Evolutionary conservation across 768 basidiomycete species (phyloP).

Genomic region (Hericium erinaceus): DNA sequence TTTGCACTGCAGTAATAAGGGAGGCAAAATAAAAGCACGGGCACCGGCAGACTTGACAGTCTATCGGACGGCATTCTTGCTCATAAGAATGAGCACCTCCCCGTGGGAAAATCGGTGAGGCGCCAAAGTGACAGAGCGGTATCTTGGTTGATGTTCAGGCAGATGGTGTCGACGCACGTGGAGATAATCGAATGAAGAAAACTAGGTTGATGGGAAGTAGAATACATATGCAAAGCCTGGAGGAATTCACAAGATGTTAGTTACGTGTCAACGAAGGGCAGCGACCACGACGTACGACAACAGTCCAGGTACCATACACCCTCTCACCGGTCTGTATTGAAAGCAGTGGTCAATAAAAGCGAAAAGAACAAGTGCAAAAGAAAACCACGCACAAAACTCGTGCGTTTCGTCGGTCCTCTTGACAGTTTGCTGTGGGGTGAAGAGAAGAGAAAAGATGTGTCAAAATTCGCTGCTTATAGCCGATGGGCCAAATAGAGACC

Average conservation of each 20-base stretch:
- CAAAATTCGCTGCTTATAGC: conserved; percentile 21
- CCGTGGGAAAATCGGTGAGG: conserved; percentile 51
- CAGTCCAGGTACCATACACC: conserved; percentile 27
- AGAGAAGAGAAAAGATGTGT: not conserved
- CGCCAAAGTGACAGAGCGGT: conserved; percentile 82
- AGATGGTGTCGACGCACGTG: not conserved
- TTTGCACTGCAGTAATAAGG: conserved; percentile 20
- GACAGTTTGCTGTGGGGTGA: conserved; percentile 73
- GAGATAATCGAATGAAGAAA: conserved; percentile 1
- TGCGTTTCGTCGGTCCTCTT: conserved; percentile 93
- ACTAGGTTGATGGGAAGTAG: conserved; percentile 24
- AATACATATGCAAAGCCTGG: conserved; percentile 24
- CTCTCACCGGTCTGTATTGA: conserved; percentile 8
- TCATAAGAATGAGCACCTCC: conserved; percentile 79
- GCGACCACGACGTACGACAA: conserved; percentile 13
- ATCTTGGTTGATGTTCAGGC: too few relatives aligned
- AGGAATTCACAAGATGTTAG: conserved; percentile 3
- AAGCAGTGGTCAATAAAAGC: not conserved
- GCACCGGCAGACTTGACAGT: not conserved
- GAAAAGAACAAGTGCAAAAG: not conserved
- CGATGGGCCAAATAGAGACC: conserved; percentile 32
- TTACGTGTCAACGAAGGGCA: conserved; percentile 12
- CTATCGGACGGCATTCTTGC: conserved; percentile 41
- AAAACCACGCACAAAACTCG: conserved; percentile 70
- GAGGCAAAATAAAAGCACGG: conserved; percentile 30